Conservation (phyloP, 148 eudicot genomes). For the Chenopodium berlandieri region DNA sequence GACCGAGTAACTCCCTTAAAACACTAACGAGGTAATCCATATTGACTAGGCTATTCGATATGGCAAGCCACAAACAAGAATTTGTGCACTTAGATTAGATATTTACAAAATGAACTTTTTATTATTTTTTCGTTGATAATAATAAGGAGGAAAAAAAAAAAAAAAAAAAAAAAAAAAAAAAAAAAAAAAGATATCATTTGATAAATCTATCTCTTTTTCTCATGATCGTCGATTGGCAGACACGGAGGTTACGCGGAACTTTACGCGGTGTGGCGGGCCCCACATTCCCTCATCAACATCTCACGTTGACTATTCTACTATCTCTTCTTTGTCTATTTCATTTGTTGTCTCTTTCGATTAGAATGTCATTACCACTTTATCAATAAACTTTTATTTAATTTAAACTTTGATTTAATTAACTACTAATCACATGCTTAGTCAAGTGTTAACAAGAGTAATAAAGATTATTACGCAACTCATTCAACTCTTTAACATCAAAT, state of each 20-base stretch:
- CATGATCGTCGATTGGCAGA: not conserved
- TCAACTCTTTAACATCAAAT: not conserved
- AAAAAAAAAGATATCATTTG: no score
- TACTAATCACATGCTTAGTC: constrained; percentile 5
- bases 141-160: no score
- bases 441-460: not conserved
- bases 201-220: no score
- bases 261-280: constrained; percentile 34
- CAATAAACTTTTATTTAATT: not conserved
- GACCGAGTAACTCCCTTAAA: no score
- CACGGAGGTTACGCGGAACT: constrained; percentile 34
- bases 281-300: not conserved
- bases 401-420: not conserved
- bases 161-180: no score
- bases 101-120: no score
- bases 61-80: no score
- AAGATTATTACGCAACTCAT: not conserved
- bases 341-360: not conserved
- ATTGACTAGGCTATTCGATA: no score
- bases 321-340: not conserved
- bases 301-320: constrained; percentile 17
- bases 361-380: not conserved
- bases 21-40: no score
- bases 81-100: no score
- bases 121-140: no score